Base-by-base conservation (phyloP, 257 asterid species). In the Fraxinus excelsior region DNA sequence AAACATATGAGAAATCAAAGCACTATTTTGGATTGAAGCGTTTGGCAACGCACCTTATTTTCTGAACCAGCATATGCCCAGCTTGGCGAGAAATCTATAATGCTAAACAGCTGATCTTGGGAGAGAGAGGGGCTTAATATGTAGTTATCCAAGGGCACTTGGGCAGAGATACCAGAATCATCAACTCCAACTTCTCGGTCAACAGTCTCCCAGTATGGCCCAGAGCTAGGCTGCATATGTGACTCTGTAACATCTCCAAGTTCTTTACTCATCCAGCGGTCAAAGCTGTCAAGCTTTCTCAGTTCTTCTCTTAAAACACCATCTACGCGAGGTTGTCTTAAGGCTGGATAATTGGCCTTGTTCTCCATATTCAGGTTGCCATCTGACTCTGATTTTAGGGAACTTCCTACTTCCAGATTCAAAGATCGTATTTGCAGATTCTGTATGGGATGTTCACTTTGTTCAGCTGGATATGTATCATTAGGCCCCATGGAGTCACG, bases 261-360 rank as follows among this genome's bases (percentile, higher is more conserved):
- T 84, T 95, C 99, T 88, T 85, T 92, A 83, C 93, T 91, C 87
- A 95, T 89, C 99, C 98, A 95, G 53, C 97, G 93, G 80, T 92
- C 99, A 83, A 95, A 95, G 89, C 99, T 95, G 82, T 95, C 99
- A 10, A 92, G 90, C 89, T 95, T 95, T 88, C 82, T 88, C 83
- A 95, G 86, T 80, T 94, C 90, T 76, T 83, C 90, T 74, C 86
- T 91, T 75, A 82, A 64, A 75, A 92, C 80, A 21, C 95, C 96
- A 83, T 85, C 89, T 80, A 93, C 81, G 38, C 85, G 68, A 83
- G 97, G 93, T 81, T 87, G 93, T 76, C 79, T 91, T 73, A 88
- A 51, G 64, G 88, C 34, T 77, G 89, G 82, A 85, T 87, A 70
- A 83, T 75, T 90, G 26, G 85, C 64, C 81, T 88, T 89, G 66